Evolutionary conservation across 305 asterid genomes (phyloP).

Genomic region (Rubia peregrina): DNA sequence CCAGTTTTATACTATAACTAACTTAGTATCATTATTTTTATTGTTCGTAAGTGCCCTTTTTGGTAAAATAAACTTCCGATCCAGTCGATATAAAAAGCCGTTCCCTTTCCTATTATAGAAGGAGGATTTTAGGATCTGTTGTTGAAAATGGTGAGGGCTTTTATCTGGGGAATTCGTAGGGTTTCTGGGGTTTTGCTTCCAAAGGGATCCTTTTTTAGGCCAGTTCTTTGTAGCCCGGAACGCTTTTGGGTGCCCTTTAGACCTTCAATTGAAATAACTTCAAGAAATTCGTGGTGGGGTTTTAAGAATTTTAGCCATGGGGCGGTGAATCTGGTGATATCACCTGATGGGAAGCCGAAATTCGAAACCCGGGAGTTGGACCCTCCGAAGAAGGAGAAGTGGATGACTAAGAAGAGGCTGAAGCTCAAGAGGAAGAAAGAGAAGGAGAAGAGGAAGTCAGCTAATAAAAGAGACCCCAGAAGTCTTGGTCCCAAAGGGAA

Average conservation of each 20-base stretch:
- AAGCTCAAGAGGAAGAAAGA: conserved; percentile 59
- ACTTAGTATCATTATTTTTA: neutral
- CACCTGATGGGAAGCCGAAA: conserved; percentile 64
- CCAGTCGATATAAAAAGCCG: neutral
- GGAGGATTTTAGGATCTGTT: neutral
- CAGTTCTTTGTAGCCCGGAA: conserved; percentile 23
- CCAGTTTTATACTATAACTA: neutral
- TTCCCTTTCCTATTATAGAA: neutral
- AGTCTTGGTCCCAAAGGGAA: conserved; percentile 58
- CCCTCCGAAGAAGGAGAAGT: conserved; percentile 78
- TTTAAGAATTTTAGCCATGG: conserved; percentile 55
- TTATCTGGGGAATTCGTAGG: neutral
- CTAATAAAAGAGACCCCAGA: conserved; percentile 82
- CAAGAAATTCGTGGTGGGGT: conserved; percentile 22
- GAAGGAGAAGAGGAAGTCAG: conserved; percentile 61
- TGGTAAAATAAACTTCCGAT: neutral
- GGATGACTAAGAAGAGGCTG: conserved; percentile 69
- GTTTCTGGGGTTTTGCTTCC: neutral
- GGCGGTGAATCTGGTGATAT: conserved; percentile 55
- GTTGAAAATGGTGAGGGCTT: neutral
- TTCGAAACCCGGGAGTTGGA: conserved; percentile 67
- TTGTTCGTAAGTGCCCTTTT: neutral
- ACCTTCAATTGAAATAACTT: conserved; percentile 21
- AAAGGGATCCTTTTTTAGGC: conserved; percentile 17
- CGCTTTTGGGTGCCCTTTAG: conserved; percentile 22